phyloP scores from a whole-genome alignment of 768 basidiomycete genomes.

The Amyloporia xantha region DNA sequence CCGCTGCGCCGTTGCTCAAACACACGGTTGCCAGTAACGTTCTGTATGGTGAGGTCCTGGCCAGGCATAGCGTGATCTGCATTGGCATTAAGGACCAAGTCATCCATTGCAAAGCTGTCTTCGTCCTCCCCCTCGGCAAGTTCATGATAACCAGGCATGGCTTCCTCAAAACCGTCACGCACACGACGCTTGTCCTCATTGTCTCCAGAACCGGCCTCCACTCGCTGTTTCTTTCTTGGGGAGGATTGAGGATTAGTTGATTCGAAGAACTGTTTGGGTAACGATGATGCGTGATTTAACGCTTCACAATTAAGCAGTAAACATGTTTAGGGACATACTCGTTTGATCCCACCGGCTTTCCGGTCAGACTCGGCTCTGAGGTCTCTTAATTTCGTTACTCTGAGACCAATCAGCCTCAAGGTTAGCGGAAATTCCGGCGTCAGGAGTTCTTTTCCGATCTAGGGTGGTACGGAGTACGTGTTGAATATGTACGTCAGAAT shows the following conservation, averaged over 20 bases:
- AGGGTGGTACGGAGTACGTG: too few species aligned
- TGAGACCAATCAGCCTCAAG: slow-evolving; percentile 80
- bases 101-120: too few species aligned
- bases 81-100: too few species aligned
- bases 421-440: slow-evolving; percentile 73
- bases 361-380: slow-evolving; percentile 40
- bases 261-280: slow-evolving; percentile 49
- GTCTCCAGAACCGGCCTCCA: not conserved
- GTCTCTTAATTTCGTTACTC: slow-evolving; percentile 87
- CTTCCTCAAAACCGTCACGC: slow-evolving; percentile 20
- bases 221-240: slow-evolving; percentile 17
- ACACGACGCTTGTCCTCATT: slow-evolving; percentile 1
- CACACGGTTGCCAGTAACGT: too few species aligned
- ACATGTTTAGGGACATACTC: slow-evolving; percentile 36
- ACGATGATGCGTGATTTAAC: too few species aligned
- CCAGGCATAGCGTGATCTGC: too few species aligned
- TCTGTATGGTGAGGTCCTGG: too few species aligned
- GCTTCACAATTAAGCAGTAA: not conserved
- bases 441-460: slow-evolving; percentile 80
- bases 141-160: slow-evolving; percentile 22
- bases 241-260: slow-evolving; percentile 16
- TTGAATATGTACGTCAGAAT: not conserved
- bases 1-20: too few species aligned
- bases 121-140: slow-evolving; percentile 5
- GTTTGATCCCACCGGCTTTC: slow-evolving; percentile 56